Evolutionary conservation across 2,329 filamentous ascomycete genomes (phyloP), one percentile per base, ranked within the genome.

Genomic region (Fusarium sp.): DNA sequence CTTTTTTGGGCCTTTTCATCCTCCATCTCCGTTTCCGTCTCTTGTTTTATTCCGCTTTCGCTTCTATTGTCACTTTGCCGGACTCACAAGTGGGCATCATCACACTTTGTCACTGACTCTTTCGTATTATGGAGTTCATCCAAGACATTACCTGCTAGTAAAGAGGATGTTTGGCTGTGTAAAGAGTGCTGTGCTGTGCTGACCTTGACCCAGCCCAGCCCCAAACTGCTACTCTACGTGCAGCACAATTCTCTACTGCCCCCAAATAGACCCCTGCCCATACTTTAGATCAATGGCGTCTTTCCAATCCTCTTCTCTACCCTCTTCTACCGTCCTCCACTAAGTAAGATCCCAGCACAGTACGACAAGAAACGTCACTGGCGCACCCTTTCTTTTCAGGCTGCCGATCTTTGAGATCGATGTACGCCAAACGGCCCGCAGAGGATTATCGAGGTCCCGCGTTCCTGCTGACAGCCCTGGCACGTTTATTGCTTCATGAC

Each of bases 381-480:
- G 62, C 61, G 70, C 70, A 74, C 67, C 57, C 56, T 61, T 71
- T 69, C 49, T 56, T 46, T 52, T 60, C 51, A 53, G 52, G 62
- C 62, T 74, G 72, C 59, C 72, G 72, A 74, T 74, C 72, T 66
- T 51, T 51, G 44, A 73, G 72, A 74, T 74, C 72, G 71, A 73
- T 73, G 64, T 57, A 67, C 67, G 67, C 64, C 67, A 69, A 73
- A 72, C 72, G 69, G 67, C 72, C 71, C 69, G 71, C 64, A 49
- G 44, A 71, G 62, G 43, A 61, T 63, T 58, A 60, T 56, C 44
- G 28, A 59, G 55, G 31, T 67, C 53, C 70, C 64, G 70, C 67
- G 63, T 69, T 67, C 67, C 70, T 57, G 57, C 42, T 61, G 65
- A 44, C 46, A 61, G 54, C 59, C 64, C 59, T 65, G 64, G 52